Conservation (phyloP, 352 stramenopile genomes). For the Pythium aphanidermatum region DNA sequence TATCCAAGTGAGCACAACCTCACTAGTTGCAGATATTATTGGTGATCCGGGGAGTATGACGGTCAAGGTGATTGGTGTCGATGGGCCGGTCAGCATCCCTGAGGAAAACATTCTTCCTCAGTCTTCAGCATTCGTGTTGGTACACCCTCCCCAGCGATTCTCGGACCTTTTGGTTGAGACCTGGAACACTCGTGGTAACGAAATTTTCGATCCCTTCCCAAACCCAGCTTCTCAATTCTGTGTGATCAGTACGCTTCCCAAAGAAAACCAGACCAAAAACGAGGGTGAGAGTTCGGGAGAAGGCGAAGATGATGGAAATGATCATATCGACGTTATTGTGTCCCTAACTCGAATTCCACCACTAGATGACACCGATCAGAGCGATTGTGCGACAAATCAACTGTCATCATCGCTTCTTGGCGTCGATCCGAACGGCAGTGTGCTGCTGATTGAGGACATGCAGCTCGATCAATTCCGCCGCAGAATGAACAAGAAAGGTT, state of each 20-base stretch:
- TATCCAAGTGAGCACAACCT: too few species aligned
- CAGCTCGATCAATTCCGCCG: neutral
- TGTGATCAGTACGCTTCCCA: slow-evolving; percentile 23
- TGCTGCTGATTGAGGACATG: slow-evolving; percentile 42
- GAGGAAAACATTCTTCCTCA: slow-evolving; percentile 30
- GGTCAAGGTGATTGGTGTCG: slow-evolving; percentile 38
- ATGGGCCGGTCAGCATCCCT: slow-evolving; percentile 28
- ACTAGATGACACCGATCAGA: neutral
- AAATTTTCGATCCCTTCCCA: slow-evolving; percentile 24
- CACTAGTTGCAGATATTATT: slow-evolving; percentile 37
- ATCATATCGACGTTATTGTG: slow-evolving; percentile 9
- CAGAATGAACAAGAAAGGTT: neutral
- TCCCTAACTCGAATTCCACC: slow-evolving; percentile 8
- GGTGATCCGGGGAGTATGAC: slow-evolving; percentile 40
- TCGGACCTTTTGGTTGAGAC: slow-evolving; percentile 18
- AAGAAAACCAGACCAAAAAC: slow-evolving; percentile 7
- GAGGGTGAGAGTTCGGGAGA: slow-evolving; percentile 20
- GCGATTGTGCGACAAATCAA: too few species aligned
- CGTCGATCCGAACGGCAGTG: slow-evolving; percentile 40
- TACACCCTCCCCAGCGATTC: slow-evolving; percentile 30
- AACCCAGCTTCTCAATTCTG: slow-evolving; percentile 36
- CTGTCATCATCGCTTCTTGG: too few species aligned
- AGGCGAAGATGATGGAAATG: neutral
- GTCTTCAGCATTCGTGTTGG: slow-evolving; percentile 28
- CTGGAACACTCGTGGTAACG: slow-evolving; percentile 19